phyloP scores from a whole-genome alignment of 2,329 filamentous ascomycete species.

The Microcyclospora tardicrescens region DNA sequence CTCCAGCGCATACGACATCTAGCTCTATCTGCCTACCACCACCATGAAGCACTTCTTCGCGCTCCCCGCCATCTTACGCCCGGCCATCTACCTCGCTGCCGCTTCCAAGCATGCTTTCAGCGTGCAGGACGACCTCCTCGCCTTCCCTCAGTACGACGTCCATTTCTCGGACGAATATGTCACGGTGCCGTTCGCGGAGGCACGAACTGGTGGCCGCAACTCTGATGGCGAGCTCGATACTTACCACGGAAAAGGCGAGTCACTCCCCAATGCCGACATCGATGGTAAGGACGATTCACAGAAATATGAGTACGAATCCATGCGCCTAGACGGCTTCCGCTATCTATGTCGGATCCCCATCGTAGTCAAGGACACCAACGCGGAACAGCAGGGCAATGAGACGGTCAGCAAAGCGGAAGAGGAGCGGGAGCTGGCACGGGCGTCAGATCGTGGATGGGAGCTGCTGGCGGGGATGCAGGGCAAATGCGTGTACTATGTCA shows the following conservation, averaged over 20 bases:
- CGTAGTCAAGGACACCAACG: slow-evolving; percentile 39
- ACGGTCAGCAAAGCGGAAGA: slow-evolving; percentile 46
- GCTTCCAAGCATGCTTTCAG: slow-evolving; percentile 55
- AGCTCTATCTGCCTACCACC: neutral
- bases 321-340: slow-evolving; percentile 54
- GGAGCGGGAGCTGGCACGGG: slow-evolving; percentile 65
- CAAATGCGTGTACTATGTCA: slow-evolving; percentile 69
- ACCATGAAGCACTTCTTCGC: slow-evolving; percentile 37
- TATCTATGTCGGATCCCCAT: slow-evolving; percentile 79
- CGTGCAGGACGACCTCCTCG: slow-evolving; percentile 76
- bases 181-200: neutral
- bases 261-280: slow-evolving; percentile 1
- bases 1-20: too few relatives aligned
- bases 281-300: slow-evolving; percentile 5
- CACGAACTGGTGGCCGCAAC: too few relatives aligned
- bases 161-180: slow-evolving; percentile 58
- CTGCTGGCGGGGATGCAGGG: slow-evolving; percentile 65
- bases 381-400: slow-evolving; percentile 11
- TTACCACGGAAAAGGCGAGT: slow-evolving; percentile 8
- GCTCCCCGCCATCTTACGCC: slow-evolving; percentile 33
- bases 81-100: slow-evolving; percentile 31
- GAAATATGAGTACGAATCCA: slow-evolving; percentile 50
- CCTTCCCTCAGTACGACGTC: slow-evolving; percentile 77
- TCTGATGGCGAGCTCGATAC: slow-evolving; percentile 5
- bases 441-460: slow-evolving; percentile 66